Percentiles rank a stretch among this genome's conserved stretches.
Conservation (phyloP, 495 filamentous ascomycete genomes). For the Tetracladium marchalianum region DNA sequence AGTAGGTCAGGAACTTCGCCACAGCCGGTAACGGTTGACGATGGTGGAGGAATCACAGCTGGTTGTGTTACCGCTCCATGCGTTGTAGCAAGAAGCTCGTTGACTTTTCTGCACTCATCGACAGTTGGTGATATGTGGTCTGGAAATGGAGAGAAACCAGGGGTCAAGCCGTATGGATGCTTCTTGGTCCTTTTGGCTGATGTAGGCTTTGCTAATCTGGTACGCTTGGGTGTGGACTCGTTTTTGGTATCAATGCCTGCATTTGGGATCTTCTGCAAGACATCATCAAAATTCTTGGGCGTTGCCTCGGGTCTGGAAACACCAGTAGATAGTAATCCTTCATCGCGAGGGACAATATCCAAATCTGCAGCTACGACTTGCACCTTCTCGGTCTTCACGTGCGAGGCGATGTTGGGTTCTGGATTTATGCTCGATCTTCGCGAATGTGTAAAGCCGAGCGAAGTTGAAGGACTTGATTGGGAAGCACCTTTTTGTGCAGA, state of each 20-base stretch:
- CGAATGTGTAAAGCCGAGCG: too few relatives aligned
- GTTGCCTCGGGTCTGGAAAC: too few relatives aligned
- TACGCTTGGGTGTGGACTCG: not conserved
- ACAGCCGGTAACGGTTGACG: conserved; percentile 74
- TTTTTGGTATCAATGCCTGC: not conserved
- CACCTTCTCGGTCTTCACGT: too few relatives aligned
- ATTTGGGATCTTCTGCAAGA: not conserved
- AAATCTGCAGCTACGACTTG: too few relatives aligned
- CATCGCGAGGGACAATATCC: too few relatives aligned
- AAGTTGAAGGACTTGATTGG: too few relatives aligned
- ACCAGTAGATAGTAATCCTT: too few relatives aligned
- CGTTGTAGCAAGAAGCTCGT: conserved; percentile 49
- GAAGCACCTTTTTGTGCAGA: too few relatives aligned
- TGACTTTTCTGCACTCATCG: conserved; percentile 67
- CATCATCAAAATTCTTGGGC: too few relatives aligned
- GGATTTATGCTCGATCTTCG: too few relatives aligned
- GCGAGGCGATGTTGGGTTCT: too few relatives aligned
- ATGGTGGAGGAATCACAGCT: conserved; percentile 59
- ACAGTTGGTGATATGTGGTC: conserved; percentile 56
- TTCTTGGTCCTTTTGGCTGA: conserved; percentile 20
- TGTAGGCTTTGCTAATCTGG: not conserved
- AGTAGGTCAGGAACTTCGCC: conserved; percentile 90
- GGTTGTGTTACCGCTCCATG: conserved; percentile 62
- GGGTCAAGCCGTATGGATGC: conserved; percentile 37
- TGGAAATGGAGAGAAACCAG: conserved; percentile 56